Percentiles rank a stretch among this genome's conserved stretches.
Evolutionary conservation across 768 basidiomycete species (phyloP).

Genomic region (Lactarius deliciosus): DNA sequence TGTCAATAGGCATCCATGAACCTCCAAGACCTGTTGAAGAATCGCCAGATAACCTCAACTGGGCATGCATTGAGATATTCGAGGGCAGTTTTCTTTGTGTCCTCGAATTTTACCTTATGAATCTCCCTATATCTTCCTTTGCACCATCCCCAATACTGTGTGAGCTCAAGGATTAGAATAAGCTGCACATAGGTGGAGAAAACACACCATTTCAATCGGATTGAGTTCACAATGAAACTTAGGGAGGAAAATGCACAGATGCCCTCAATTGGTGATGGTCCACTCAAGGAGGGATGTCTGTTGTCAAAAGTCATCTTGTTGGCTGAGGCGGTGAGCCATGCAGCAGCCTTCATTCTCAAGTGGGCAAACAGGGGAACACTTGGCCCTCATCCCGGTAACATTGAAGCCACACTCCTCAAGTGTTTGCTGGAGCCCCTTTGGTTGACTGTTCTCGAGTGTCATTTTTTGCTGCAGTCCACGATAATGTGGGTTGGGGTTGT

Average conservation of each 20-base stretch:
- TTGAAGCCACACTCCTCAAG: background rate
- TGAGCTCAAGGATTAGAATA: no score
- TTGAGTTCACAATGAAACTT: conserved; percentile 9
- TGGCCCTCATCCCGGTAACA: background rate
- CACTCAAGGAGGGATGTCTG: background rate
- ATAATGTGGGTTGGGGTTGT: background rate
- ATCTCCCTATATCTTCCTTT: no score
- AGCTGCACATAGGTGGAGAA: no score
- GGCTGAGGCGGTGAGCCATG: conserved; percentile 9
- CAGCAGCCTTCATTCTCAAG: background rate
- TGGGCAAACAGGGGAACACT: conserved; percentile 1
- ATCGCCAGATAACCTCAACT: no score
- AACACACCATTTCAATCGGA: background rate
- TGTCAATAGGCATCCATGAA: no score
- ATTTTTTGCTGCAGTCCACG: background rate
- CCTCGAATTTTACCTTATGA: no score
- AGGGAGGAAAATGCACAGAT: background rate
- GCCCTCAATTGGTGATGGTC: background rate
- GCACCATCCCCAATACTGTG: no score
- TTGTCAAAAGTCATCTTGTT: background rate
- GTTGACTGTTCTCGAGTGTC: background rate
- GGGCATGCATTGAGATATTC: no score
- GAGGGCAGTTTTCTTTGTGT: no score
- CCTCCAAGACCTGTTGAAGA: no score
- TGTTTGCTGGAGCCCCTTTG: background rate